A percentile compares a stretch with the other conserved stretches of the same genome.
These are phyloP conservation scores for Acer saccharum DNA, from an alignment of 345 rosid species.

Conservation along the genomic window DNA sequence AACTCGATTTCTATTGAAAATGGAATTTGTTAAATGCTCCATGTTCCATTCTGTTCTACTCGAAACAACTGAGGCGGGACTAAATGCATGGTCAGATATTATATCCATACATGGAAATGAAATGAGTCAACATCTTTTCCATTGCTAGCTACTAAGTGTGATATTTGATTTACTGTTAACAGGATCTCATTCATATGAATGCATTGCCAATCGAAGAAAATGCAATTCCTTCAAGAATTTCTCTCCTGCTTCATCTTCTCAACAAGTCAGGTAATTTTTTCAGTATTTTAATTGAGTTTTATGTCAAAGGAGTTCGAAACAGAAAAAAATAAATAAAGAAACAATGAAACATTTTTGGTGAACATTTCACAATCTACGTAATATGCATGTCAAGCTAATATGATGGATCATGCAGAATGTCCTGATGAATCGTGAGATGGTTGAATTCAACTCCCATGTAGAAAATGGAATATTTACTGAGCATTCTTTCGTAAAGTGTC, in stretches of 20 bases:
- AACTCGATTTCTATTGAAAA: constrained; percentile 49
- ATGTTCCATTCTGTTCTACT: constrained; percentile 3
- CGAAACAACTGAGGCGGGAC: constrained; percentile 4
- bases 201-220: neutral
- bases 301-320: neutral
- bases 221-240: constrained; percentile 2
- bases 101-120: neutral
- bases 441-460: constrained; percentile 11
- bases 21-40: constrained; percentile 10
- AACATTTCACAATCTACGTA: neutral
- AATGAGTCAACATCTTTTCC: constrained; percentile 8
- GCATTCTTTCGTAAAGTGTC: constrained; percentile 12
- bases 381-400: constrained; percentile 10
- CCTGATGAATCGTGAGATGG: constrained; percentile 5
- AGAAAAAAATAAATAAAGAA: neutral
- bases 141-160: constrained; percentile 3
- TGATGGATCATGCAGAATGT: constrained; percentile 7
- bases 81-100: neutral
- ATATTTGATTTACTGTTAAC: constrained; percentile 15
- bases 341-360: neutral
- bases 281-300: neutral
- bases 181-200: constrained; percentile 6
- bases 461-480: neutral
- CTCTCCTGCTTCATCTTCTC: constrained; percentile 9
- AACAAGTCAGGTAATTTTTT: constrained; percentile 23